Evolutionary conservation across 2,329 filamentous ascomycete species (phyloP), one percentile per base, ranked within the genome.

Genomic region (Monosporascus sp.): DNA sequence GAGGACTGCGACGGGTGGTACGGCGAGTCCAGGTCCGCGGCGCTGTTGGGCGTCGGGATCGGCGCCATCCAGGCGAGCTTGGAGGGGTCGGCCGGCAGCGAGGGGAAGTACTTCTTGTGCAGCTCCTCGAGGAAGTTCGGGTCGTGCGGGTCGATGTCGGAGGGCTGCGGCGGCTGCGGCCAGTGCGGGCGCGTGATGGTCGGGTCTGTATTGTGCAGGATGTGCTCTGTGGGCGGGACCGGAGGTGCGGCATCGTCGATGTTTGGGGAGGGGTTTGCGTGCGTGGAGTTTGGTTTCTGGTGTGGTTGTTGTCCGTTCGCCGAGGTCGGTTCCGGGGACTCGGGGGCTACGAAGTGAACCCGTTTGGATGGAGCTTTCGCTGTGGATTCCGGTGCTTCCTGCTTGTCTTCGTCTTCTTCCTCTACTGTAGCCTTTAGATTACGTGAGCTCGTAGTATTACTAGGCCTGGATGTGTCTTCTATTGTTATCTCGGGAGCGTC

Each of bases 21-120:
- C 8, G 91, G 81, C 3, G 87, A 91, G 59, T 86, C 81, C 59
- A 78, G 79, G 65, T 89, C 86, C 22, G 85, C 84, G 43, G 80
- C 70, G 44, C 83, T 85, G 66, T 85, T 80, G 47, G 82, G 70
- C 5, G 85, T 84, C 7, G 85, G 85, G 49, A 88, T 66, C 16
- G 88, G 86, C 49, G 86, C 85, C 82, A 97, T 94, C 93, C 93
- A 99, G 20, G 90, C 89, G 4, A 97, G 83, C 51, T 90, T 87
- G 54, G 86, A 85, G 0, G 92, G 91, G 70, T 97, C 90, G 52
- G 91, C 84, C 2, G 92, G 85, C 1, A 96, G 85, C 57, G 85
- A 83, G 14, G 94, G 92, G 72, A 97, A 99, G 80, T 96, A 99
- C 71, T 97, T 96, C 22, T 85, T 75, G 76, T 96, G 92, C 6